A percentile compares a stretch with the other conserved stretches of the same genome.
phyloP scores from a whole-genome alignment of 148 eudicot genomes.

The Dysphania ambrosioides region DNA sequence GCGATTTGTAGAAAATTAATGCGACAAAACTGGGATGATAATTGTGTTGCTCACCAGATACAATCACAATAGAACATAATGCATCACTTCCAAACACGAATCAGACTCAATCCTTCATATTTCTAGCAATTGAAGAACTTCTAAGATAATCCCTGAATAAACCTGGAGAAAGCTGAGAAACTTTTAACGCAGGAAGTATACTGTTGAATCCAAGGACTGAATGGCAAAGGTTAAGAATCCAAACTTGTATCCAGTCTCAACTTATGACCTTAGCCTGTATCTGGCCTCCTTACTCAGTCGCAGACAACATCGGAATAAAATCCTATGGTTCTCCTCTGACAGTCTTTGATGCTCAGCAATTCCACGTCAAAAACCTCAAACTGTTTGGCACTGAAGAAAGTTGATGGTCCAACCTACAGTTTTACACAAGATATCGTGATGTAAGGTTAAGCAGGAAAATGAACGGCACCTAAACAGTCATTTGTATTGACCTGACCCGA shows the following conservation, averaged over 20 bases:
- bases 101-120: background rate
- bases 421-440: background rate
- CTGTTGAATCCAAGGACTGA: background rate
- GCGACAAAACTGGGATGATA: background rate
- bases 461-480: background rate
- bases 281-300: slow-evolving; percentile 29
- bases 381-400: slow-evolving; percentile 90
- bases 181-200: background rate
- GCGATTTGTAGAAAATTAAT: background rate
- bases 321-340: slow-evolving; percentile 83
- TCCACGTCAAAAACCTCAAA: slow-evolving; percentile 93
- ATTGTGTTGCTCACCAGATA: background rate
- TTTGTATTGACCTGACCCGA: background rate
- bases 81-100: background rate
- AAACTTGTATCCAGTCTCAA: background rate
- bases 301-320: slow-evolving; percentile 92
- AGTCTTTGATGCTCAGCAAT: slow-evolving; percentile 65
- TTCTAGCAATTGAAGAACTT: slow-evolving; percentile 11
- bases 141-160: slow-evolving; percentile 7
- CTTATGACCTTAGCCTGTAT: background rate
- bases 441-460: background rate
- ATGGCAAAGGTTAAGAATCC: background rate
- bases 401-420: slow-evolving; percentile 88
- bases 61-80: background rate
- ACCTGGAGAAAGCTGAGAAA: slow-evolving; percentile 1